A percentile compares a stretch with the other conserved stretches of the same genome.
Evolutionary conservation across 257 asterid species (phyloP).

Genomic region (Ehretia macrophylla): DNA sequence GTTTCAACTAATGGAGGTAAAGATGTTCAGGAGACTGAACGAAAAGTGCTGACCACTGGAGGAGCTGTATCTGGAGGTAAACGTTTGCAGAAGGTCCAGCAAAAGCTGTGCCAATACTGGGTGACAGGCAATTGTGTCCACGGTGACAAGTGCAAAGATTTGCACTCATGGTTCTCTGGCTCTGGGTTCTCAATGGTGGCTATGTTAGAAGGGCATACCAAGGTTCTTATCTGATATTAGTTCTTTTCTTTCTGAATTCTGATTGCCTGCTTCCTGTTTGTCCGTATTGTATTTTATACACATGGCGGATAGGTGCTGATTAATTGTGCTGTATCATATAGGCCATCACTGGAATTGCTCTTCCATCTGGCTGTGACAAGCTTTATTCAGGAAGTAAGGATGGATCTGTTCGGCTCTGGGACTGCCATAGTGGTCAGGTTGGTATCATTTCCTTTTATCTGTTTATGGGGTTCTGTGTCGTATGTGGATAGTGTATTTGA

Average conservation of each 20-base stretch:
- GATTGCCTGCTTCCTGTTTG: neutral
- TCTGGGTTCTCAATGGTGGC: constrained; percentile 43
- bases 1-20: constrained; percentile 8
- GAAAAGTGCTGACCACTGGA: constrained; percentile 3
- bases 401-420: constrained; percentile 34
- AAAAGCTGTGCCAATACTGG: constrained; percentile 40
- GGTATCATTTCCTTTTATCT: neutral
- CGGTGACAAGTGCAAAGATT: constrained; percentile 41
- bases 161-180: constrained; percentile 45
- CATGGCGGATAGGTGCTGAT: neutral
- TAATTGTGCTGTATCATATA: neutral
- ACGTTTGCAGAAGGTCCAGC: constrained; percentile 14
- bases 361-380: constrained; percentile 42
- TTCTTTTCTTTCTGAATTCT: neutral
- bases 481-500: neutral
- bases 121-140: constrained; percentile 35
- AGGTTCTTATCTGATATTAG: constrained; percentile 24
- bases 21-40: neutral
- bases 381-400: constrained; percentile 44
- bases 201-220: constrained; percentile 46
- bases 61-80: constrained; percentile 6
- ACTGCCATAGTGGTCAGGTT: constrained; percentile 55
- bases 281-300: no score
- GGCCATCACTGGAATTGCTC: constrained; percentile 47
- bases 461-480: neutral